Evolutionary conservation across 1,284 basidiomycete species (phyloP).

Genomic region (Naganishia liquefaciens): DNA sequence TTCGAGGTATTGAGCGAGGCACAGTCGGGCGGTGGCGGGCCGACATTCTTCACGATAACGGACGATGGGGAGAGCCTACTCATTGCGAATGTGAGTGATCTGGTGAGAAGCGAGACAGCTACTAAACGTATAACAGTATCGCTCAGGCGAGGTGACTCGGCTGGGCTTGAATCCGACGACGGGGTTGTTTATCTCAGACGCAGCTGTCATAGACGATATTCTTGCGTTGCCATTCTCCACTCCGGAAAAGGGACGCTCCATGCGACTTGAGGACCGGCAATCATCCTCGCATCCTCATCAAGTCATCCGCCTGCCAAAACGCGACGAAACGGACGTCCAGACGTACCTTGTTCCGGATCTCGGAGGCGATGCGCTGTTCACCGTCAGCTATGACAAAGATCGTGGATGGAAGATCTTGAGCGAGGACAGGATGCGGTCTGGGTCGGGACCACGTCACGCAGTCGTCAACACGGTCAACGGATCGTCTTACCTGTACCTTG

Average conservation of each 20-base stretch:
- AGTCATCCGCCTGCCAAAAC: constrained; percentile 15
- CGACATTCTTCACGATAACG: constrained; percentile 24
- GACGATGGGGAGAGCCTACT: constrained; percentile 17
- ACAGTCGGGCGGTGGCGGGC: constrained; percentile 23
- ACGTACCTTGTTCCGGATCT: constrained; percentile 26
- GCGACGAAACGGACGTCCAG: constrained; percentile 1
- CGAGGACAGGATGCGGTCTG: not conserved
- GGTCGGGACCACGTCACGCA: constrained; percentile 29
- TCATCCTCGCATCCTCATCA: constrained; percentile 26
- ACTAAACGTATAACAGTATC: constrained; percentile 12
- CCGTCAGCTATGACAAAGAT: constrained; percentile 13
- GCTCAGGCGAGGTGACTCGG: constrained; percentile 22
- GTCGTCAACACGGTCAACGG: constrained; percentile 7
- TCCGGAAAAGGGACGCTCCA: not conserved
- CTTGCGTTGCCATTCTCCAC: constrained; percentile 12
- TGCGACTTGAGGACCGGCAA: constrained; percentile 21
- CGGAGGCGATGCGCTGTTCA: constrained; percentile 22
- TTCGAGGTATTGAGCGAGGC: constrained; percentile 18
- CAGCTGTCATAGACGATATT: not conserved
- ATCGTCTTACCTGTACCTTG: constrained; percentile 8
- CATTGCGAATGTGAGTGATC: constrained; percentile 25
- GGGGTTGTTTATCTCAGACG: constrained; percentile 9
- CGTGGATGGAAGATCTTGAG: constrained; percentile 14
- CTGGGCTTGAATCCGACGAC: constrained; percentile 12
- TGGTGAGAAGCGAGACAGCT: not conserved